phyloP scores from a whole-genome alignment of 2,329 filamentous ascomycete species.

The Aspergillus pseudoviridinutans region DNA sequence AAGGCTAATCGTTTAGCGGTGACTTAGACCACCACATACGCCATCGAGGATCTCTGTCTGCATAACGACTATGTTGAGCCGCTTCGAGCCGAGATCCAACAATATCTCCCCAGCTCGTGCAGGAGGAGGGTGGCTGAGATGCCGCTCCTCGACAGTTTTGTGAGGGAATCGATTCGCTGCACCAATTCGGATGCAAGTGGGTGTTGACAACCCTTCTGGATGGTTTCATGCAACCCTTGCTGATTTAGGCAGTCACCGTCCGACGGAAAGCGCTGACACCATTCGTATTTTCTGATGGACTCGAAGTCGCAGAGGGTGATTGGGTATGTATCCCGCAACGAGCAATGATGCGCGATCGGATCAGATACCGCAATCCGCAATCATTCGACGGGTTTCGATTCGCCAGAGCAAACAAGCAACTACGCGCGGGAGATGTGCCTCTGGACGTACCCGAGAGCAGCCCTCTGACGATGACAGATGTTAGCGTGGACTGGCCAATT shows the following conservation, averaged over 20 bases:
- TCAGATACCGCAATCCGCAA: neutral
- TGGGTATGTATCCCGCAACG: constrained; percentile 2
- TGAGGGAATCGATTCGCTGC: neutral
- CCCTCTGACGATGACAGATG: neutral
- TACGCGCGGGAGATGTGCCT: no score
- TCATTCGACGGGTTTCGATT: neutral
- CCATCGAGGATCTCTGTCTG: constrained; percentile 1
- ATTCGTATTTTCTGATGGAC: neutral
- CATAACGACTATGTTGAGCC: neutral
- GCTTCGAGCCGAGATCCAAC: neutral
- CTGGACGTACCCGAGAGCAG: no score
- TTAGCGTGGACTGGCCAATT: neutral
- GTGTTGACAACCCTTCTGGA: neutral
- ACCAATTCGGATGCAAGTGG: neutral
- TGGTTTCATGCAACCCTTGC: no score
- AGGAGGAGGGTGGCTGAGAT: neutral
- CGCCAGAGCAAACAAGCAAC: no score
- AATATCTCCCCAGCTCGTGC: neutral
- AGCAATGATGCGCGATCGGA: constrained; percentile 1
- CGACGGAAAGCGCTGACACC: neutral
- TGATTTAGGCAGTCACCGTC: neutral
- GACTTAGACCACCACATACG: neutral
- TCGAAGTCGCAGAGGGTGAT: neutral
- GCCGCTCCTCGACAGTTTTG: neutral
- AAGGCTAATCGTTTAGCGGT: no score